Evolutionary conservation across 2,329 filamentous ascomycete genomes (phyloP).

Genomic region (Mycocentrospora acerina): DNA sequence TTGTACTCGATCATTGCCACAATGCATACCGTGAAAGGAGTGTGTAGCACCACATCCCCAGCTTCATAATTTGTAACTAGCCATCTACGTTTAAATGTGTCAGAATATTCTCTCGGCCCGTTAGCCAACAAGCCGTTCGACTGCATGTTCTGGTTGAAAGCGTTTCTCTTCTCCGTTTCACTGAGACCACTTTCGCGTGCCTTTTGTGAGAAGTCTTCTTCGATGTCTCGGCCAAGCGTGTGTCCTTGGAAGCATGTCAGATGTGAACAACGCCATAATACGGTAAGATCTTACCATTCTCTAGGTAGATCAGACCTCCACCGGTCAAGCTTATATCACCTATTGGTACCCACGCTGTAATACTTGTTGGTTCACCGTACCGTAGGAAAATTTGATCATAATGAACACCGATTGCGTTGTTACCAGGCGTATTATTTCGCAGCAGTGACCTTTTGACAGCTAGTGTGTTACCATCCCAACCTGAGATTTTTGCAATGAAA

Average conservation of each 20-base stretch:
- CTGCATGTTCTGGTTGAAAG: conserved; percentile 61
- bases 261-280: no score
- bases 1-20: no score
- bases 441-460: conserved; percentile 53
- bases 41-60: conserved; percentile 51
- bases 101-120: conserved; percentile 49
- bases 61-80: conserved; percentile 57
- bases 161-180: conserved; percentile 51
- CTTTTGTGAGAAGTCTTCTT: conserved; percentile 52
- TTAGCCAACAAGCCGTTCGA: conserved; percentile 56
- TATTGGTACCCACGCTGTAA: conserved; percentile 62
- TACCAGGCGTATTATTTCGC: conserved; percentile 59
- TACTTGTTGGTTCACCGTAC: conserved; percentile 55
- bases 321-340: conserved; percentile 57
- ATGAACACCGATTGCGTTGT: conserved; percentile 61
- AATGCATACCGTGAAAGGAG: conserved; percentile 27
- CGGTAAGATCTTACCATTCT: conserved; percentile 42
- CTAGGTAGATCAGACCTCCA: conserved; percentile 62
- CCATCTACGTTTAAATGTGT: conserved; percentile 50
- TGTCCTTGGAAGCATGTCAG: conserved; percentile 36
- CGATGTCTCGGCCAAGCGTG: conserved; percentile 52
- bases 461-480: conserved; percentile 54
- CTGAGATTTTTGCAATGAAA: conserved; percentile 55
- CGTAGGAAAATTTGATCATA: conserved; percentile 62
- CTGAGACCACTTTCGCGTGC: conserved; percentile 53